These are phyloP conservation scores for Cryptococcus neoformans DNA, from an alignment of 1,284 basidiomycete genomes.

Conservation along the genomic window DNA sequence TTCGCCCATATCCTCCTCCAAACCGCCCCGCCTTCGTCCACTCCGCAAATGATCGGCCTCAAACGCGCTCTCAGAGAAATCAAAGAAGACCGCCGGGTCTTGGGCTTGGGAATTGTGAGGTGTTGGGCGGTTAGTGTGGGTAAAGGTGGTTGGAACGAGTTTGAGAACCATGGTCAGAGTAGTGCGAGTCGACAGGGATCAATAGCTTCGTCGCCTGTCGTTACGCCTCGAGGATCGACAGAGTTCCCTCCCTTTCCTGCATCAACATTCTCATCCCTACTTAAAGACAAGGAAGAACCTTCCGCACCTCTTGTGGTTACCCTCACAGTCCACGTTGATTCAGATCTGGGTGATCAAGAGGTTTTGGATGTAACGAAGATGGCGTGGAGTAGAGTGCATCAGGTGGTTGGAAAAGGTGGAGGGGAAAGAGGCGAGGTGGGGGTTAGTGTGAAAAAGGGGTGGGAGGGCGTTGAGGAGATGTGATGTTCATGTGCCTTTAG, in stretches of 20 bases:
- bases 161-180: not conserved
- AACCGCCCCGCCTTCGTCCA: conserved; percentile 66
- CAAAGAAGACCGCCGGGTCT: conserved; percentile 36
- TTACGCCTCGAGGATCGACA: conserved; percentile 8
- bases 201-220: not conserved
- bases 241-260: not conserved
- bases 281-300: not conserved
- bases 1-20: conserved; percentile 81
- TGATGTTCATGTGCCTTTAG: not conserved
- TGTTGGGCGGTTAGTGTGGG: conserved; percentile 41
- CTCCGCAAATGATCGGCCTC: conserved; percentile 70
- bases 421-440: conserved; percentile 35
- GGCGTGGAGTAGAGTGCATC: conserved; percentile 33
- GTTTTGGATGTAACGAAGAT: conserved; percentile 56
- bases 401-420: conserved; percentile 12
- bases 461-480: conserved; percentile 27
- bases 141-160: conserved; percentile 10
- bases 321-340: conserved; percentile 69
- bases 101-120: conserved; percentile 36
- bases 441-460: conserved; percentile 36
- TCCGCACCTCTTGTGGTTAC: conserved; percentile 63
- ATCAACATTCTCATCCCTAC: conserved; percentile 6
- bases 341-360: conserved; percentile 67
- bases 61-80: conserved; percentile 75
- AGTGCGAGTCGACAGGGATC: conserved; percentile 6